These are phyloP conservation scores for Aspergillus oerlinghausenensis DNA, from an alignment of 2,329 filamentous ascomycete species.

Conservation along the genomic window DNA sequence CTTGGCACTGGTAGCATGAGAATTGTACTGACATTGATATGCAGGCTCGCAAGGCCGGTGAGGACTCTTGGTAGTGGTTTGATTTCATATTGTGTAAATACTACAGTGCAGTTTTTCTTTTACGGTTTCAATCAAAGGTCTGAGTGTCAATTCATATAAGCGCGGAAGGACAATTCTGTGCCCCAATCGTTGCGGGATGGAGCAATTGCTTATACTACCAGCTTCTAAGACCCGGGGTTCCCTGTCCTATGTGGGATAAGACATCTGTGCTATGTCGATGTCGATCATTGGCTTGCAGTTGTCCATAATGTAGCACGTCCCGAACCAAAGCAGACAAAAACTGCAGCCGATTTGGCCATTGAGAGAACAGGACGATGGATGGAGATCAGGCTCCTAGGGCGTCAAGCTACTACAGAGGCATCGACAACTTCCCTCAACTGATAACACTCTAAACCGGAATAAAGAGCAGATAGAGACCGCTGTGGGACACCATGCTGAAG, in stretches of 20 bases:
- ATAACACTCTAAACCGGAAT: background rate
- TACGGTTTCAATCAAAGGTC: slow-evolving; percentile 27
- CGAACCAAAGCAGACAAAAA: background rate
- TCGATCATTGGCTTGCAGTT: background rate
- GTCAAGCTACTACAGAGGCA: background rate
- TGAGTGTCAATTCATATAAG: slow-evolving; percentile 16
- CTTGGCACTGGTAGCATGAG: background rate
- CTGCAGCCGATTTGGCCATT: background rate
- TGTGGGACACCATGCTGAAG: background rate
- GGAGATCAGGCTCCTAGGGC: background rate
- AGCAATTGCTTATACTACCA: background rate
- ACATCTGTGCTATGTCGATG: background rate
- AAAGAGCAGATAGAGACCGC: background rate
- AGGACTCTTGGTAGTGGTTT: slow-evolving; percentile 34
- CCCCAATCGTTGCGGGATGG: background rate
- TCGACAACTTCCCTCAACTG: background rate
- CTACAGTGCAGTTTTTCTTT: slow-evolving; percentile 33
- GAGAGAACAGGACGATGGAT: too few relatives aligned
- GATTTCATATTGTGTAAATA: slow-evolving; percentile 35
- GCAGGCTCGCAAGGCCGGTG: slow-evolving; percentile 37
- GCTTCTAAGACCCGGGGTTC: background rate
- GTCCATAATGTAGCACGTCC: background rate
- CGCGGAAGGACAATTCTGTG: background rate
- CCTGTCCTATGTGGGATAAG: background rate
- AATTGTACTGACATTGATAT: slow-evolving; percentile 1